Conservation (phyloP, 345 rosid species). For the Carallia pectinifolia region DNA sequence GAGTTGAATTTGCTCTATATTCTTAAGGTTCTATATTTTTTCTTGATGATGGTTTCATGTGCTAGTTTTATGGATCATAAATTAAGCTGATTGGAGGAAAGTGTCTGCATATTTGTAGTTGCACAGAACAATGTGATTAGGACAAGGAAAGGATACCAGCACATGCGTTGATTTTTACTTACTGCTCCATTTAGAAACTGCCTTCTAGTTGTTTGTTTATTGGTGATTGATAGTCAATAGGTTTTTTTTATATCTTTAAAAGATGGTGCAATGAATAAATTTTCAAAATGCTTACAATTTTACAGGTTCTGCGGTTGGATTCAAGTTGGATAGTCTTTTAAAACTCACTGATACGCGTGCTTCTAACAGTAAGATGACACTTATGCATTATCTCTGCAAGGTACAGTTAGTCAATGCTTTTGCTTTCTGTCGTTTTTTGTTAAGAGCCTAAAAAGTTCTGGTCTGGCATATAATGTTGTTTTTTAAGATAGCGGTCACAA, state of each 20-base stretch:
- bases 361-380: conserved; percentile 89
- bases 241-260: not conserved
- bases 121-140: no score
- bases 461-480: no score
- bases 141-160: no score
- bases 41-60: no score
- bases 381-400: conserved; percentile 98
- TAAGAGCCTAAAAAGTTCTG: not conserved
- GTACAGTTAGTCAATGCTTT: conserved; percentile 34
- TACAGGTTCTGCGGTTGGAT: conserved; percentile 96
- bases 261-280: conserved; percentile 1
- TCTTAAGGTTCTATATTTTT: no score
- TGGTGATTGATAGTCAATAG: not conserved
- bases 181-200: not conserved
- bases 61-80: no score
- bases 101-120: no score
- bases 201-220: not conserved
- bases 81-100: no score
- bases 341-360: conserved; percentile 95
- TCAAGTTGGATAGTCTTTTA: conserved; percentile 94
- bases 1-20: no score
- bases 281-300: conserved; percentile 22
- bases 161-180: not conserved
- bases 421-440: not conserved
- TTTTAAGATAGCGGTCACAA: not conserved